These are phyloP conservation scores for Penicillium crustosum DNA, from an alignment of 2,329 filamentous ascomycete genomes.

Conservation along the genomic window DNA sequence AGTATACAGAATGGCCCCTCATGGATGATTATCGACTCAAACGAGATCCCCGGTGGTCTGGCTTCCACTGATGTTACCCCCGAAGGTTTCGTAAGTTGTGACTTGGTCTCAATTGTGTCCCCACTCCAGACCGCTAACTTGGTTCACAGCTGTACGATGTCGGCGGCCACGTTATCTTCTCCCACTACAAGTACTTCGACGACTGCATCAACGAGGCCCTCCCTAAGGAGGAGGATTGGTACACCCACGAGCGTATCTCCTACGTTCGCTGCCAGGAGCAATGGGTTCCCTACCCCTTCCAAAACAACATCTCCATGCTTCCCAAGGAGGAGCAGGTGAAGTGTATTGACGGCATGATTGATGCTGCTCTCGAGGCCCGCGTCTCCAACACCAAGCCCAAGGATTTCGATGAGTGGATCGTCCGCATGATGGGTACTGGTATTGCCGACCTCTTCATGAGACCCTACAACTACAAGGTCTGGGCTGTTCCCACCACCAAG, in stretches of 20 bases:
- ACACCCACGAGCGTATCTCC: slow-evolving; percentile 95
- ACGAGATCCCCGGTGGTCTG: slow-evolving; percentile 89
- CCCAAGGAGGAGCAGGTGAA: slow-evolving; percentile 95
- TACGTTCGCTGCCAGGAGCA: slow-evolving; percentile 95
- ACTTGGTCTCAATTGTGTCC: not conserved
- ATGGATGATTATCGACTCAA: slow-evolving; percentile 93
- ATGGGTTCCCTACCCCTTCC: slow-evolving; percentile 99
- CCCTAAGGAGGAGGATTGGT: slow-evolving; percentile 93
- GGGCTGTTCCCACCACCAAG: slow-evolving; percentile 97
- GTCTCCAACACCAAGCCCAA: slow-evolving; percentile 88
- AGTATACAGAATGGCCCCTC: slow-evolving; percentile 74
- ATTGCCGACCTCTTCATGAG: slow-evolving; percentile 97
- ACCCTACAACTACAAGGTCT: slow-evolving; percentile 99
- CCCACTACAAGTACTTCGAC: slow-evolving; percentile 99
- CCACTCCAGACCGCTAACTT: slow-evolving; percentile 2
- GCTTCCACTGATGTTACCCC: slow-evolving; percentile 92
- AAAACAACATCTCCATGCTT: slow-evolving; percentile 99
- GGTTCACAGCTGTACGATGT: slow-evolving; percentile 85
- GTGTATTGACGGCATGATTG: slow-evolving; percentile 93
- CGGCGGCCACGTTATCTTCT: slow-evolving; percentile 97
- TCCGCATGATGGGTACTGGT: slow-evolving; percentile 85
- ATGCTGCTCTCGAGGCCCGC: slow-evolving; percentile 83
- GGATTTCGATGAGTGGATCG: slow-evolving; percentile 97
- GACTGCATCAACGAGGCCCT: slow-evolving; percentile 97
- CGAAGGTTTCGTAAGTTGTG: slow-evolving; percentile 86